These are phyloP conservation scores for Corrigiola litoralis DNA, from an alignment of 179 eudicot genomes.

Conservation along the genomic window DNA sequence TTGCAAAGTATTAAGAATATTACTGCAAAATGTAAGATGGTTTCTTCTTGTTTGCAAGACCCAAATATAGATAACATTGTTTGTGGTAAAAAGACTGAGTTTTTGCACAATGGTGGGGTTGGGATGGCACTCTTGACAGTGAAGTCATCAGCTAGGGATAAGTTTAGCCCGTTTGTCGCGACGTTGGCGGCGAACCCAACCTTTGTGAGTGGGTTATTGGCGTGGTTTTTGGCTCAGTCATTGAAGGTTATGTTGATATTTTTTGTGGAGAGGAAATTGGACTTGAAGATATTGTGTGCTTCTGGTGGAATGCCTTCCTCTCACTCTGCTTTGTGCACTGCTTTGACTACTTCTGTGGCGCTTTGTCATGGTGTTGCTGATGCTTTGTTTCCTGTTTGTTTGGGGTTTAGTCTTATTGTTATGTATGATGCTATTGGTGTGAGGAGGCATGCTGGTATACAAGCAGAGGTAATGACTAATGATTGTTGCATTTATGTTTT, in stretches of 20 bases:
- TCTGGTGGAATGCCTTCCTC: slow-evolving; percentile 99
- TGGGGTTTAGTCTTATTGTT: slow-evolving; percentile 85
- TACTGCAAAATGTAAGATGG: slow-evolving; percentile 27
- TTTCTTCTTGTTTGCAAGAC: slow-evolving; percentile 10
- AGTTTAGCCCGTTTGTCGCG: slow-evolving; percentile 63
- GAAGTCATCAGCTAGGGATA: slow-evolving; percentile 55
- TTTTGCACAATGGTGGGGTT: slow-evolving; percentile 49
- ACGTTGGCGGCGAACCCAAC: slow-evolving; percentile 71
- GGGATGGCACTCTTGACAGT: slow-evolving; percentile 56
- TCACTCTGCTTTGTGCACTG: slow-evolving; percentile 83
- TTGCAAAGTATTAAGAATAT: slow-evolving; percentile 27
- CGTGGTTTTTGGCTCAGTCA: slow-evolving; percentile 68
- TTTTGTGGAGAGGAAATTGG: slow-evolving; percentile 75
- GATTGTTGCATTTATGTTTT: not conserved
- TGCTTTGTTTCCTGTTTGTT: slow-evolving; percentile 79
- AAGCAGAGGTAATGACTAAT: slow-evolving; percentile 59
- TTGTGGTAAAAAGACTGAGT: not conserved
- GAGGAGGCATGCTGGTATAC: slow-evolving; percentile 93
- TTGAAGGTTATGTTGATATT: slow-evolving; percentile 64
- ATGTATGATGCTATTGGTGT: slow-evolving; percentile 98
- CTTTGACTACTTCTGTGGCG: slow-evolving; percentile 81
- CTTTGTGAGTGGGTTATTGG: slow-evolving; percentile 67
- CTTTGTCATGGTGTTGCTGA: slow-evolving; percentile 85
- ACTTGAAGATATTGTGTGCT: slow-evolving; percentile 55
- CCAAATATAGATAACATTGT: slow-evolving; percentile 2